Evolutionary conservation across 179 eudicot genomes (phyloP).

Genomic region (Silene vulgaris): DNA sequence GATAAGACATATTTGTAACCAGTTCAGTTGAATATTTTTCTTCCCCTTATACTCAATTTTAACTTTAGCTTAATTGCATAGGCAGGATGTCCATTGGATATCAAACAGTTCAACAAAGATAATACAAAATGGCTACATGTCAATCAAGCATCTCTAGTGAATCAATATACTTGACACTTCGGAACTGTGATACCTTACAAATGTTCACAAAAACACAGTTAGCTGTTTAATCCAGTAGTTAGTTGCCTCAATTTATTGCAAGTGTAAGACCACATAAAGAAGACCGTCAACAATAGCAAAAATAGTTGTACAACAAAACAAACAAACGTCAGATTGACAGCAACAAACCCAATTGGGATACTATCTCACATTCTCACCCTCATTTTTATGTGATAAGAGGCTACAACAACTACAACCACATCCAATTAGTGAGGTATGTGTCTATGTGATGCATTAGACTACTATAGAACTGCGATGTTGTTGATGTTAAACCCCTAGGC

Average conservation of each 20-base stretch:
- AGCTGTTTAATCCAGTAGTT: neutral
- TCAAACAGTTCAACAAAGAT: no score
- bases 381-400: neutral
- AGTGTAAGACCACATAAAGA: neutral
- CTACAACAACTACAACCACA: neutral
- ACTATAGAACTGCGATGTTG: neutral
- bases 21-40: no score
- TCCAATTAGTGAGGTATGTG: neutral
- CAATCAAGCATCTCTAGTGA: no score
- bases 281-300: neutral
- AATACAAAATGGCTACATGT: no score
- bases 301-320: neutral
- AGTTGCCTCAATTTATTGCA: neutral
- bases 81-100: no score
- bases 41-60: no score
- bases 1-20: no score
- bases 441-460: neutral
- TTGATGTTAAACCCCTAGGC: neutral
- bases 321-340: neutral
- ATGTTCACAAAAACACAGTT: neutral
- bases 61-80: no score
- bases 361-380: conserved; percentile 1
- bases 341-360: neutral
- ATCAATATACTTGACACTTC: no score
- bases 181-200: no score